These are phyloP conservation scores for Torrubiella hemipterigena DNA, from an alignment of 2,329 filamentous ascomycete genomes.

Conservation along the genomic window DNA sequence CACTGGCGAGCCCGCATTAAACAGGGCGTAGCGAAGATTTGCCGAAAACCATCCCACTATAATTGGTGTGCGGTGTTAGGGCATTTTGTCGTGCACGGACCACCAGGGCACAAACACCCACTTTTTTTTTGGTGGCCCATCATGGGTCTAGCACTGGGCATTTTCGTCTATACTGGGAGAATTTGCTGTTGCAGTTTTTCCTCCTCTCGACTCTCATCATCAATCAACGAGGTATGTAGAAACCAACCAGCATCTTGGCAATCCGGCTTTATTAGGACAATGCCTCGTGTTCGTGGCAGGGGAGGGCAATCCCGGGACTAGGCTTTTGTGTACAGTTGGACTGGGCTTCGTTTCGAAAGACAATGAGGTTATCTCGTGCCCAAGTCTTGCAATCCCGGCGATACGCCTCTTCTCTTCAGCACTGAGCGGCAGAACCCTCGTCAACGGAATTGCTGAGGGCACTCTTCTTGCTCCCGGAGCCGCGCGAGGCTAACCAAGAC, in stretches of 20 bases:
- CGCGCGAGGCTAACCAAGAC: conserved; percentile 45
- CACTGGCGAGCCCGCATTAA: not conserved
- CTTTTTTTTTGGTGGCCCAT: conserved; percentile 9
- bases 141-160: not conserved
- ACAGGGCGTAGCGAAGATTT: conserved; percentile 15
- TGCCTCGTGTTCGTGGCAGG: conserved; percentile 40
- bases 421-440: conserved; percentile 62
- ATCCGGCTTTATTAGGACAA: conserved; percentile 24
- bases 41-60: conserved; percentile 19
- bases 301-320: conserved; percentile 45
- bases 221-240: conserved; percentile 33
- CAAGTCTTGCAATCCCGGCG: conserved; percentile 13
- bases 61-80: conserved; percentile 23
- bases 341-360: conserved; percentile 5
- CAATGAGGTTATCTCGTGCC: not conserved
- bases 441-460: conserved; percentile 41
- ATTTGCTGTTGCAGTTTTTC: conserved; percentile 8
- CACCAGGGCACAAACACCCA: conserved; percentile 26
- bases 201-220: conserved; percentile 14
- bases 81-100: conserved; percentile 30
- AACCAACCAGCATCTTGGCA: conserved; percentile 13
- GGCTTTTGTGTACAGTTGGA: too few species aligned
- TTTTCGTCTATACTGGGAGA: conserved; percentile 5
- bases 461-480: conserved; percentile 57
- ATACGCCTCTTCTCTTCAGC: conserved; percentile 54